Evolutionary conservation across 2,329 filamentous ascomycete genomes (phyloP).

Genomic region (Hirsutella rhossiliensis): DNA sequence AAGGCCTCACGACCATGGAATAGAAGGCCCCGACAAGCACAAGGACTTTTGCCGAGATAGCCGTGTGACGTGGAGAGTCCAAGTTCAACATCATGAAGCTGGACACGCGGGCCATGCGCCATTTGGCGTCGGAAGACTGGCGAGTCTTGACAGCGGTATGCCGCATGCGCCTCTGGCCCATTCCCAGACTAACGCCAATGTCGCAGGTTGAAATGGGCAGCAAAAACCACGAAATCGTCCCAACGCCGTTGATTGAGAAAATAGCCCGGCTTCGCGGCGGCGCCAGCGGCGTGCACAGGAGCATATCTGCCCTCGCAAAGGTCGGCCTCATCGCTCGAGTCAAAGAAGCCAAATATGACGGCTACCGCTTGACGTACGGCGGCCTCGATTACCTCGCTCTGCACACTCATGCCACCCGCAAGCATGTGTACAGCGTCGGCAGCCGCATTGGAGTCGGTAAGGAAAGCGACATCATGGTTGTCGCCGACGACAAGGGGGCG

Average conservation of each 20-base stretch:
- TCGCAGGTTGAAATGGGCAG: constrained; percentile 82
- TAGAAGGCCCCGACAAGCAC: too few species aligned
- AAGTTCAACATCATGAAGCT: constrained; percentile 61
- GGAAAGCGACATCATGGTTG: constrained; percentile 93
- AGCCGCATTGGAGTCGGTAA: constrained; percentile 94
- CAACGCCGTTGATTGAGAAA: constrained; percentile 76
- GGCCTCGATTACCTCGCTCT: constrained; percentile 96
- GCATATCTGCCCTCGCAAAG: constrained; percentile 87
- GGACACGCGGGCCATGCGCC: constrained; percentile 85
- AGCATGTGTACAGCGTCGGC: constrained; percentile 80
- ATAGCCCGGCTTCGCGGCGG: constrained; percentile 71
- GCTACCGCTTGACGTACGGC: constrained; percentile 92
- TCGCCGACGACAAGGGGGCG: constrained; percentile 64
- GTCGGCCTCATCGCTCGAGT: constrained; percentile 81
- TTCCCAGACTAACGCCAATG: neutral
- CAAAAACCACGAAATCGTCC: constrained; percentile 94
- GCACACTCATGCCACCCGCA: constrained; percentile 72
- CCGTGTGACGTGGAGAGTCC: neutral
- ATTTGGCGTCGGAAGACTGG: constrained; percentile 90
- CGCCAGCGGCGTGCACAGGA: constrained; percentile 66
- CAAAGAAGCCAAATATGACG: constrained; percentile 95
- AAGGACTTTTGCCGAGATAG: neutral
- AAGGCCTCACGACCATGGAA: too few species aligned
- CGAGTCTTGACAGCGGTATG: constrained; percentile 81
- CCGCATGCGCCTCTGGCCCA: constrained; percentile 4